Evolutionary conservation across 306 rosid genomes (phyloP).

Genomic region (Glycine latifolia): DNA sequence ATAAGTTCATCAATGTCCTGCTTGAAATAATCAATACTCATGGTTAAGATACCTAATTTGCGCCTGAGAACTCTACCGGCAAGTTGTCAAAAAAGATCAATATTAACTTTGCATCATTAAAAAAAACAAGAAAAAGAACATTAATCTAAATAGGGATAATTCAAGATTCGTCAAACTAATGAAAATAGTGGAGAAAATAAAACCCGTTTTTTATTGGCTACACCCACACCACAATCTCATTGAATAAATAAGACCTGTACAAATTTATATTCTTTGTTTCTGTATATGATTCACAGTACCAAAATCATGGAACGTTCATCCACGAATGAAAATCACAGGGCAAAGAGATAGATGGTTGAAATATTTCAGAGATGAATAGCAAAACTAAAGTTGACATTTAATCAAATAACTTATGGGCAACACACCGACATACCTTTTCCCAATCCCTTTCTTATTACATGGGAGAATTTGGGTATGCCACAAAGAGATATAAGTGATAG

Average conservation of each 20-base stretch:
- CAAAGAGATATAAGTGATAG: neutral
- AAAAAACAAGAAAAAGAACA: conserved; percentile 1
- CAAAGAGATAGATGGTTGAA: neutral
- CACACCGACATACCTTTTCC: neutral
- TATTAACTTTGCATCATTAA: neutral
- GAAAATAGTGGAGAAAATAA: neutral
- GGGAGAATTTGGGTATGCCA: neutral
- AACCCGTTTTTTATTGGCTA: neutral
- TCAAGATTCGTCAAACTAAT: neutral
- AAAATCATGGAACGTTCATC: neutral
- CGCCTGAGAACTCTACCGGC: neutral
- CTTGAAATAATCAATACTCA: conserved; percentile 65
- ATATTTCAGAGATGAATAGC: conserved; percentile 3
- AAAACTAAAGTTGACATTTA: neutral
- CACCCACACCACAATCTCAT: neutral
- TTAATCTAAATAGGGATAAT: conserved; percentile 14
- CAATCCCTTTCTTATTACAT: neutral
- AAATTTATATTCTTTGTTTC: too few relatives aligned
- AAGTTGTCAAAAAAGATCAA: neutral
- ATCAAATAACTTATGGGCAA: neutral
- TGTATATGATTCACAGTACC: neutral
- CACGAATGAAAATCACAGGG: neutral
- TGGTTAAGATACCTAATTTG: conserved; percentile 42
- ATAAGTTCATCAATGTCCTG: conserved; percentile 82
- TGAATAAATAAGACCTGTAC: too few relatives aligned